These are phyloP conservation scores for Ceratobasidium sp. DNA, from an alignment of 1,284 basidiomycete species.

Conservation along the genomic window DNA sequence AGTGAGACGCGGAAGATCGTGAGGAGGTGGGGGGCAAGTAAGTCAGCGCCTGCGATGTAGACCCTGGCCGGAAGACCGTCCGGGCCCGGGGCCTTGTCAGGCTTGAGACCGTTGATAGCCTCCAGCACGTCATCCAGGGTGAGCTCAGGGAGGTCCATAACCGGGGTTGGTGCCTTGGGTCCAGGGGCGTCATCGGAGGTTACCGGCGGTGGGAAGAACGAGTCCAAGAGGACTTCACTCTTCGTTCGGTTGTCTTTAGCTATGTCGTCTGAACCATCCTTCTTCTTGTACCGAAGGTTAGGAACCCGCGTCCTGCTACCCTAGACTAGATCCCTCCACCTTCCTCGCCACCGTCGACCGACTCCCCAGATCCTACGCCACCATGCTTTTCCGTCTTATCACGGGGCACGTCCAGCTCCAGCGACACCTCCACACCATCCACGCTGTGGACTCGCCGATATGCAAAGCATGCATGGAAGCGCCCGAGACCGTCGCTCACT, in stretches of 20 bases:
- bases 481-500: no score
- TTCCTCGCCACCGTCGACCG: no score
- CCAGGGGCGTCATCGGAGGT: background rate
- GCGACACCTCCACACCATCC: no score
- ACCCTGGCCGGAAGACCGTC: no score
- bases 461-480: no score
- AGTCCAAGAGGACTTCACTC: constrained; percentile 22
- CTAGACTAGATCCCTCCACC: no score
- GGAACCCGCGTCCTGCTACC: constrained; percentile 42
- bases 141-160: no score
- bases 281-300: background rate
- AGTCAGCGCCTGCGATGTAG: constrained; percentile 53
- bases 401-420: no score
- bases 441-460: no score
- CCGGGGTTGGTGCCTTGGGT: background rate
- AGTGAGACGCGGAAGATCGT: constrained; percentile 52
- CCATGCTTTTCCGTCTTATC: no score
- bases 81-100: constrained; percentile 59
- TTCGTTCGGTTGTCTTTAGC: constrained; percentile 25
- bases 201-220: constrained; percentile 47
- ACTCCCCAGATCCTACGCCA: no score
- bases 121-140: constrained; percentile 6
- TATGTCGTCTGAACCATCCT: background rate
- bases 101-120: constrained; percentile 35
- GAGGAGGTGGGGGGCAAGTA: constrained; percentile 57